Conservation (phyloP, 139 green algal genomes). For the Diplosphaera chodatii region DNA sequence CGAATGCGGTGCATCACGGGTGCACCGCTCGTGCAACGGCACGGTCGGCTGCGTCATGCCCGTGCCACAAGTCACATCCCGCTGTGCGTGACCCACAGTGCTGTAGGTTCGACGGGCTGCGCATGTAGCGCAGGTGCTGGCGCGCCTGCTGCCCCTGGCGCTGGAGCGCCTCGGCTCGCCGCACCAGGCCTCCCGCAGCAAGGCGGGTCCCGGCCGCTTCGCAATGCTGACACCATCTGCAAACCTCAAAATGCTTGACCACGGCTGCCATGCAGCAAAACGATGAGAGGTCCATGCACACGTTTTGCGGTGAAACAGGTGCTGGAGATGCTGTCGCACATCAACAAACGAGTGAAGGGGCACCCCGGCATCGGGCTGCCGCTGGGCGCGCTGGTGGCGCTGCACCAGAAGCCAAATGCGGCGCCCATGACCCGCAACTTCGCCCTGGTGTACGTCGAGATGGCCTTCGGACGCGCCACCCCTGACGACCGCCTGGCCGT, state of each 20-base stretch:
- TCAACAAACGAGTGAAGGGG: constrained; percentile 83
- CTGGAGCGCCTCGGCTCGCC: constrained; percentile 38
- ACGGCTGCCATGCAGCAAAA: too few species aligned
- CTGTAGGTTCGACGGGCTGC: neutral
- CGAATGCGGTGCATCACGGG: too few species aligned
- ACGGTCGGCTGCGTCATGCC: too few species aligned
- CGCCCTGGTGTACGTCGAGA: constrained; percentile 77
- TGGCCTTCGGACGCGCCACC: constrained; percentile 47
- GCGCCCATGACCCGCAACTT: constrained; percentile 65
- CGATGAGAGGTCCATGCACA: too few species aligned
- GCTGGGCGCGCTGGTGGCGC: constrained; percentile 46
- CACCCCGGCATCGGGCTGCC: constrained; percentile 60
- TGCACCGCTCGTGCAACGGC: too few species aligned
- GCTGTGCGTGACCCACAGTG: neutral
- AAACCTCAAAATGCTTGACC: too few species aligned
- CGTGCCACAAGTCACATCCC: too few species aligned
- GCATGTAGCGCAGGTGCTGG: constrained; percentile 43
- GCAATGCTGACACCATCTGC: too few species aligned
- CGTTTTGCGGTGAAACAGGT: too few species aligned
- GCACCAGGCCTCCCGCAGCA: constrained; percentile 31
- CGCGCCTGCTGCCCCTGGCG: constrained; percentile 64
- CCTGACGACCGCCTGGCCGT: constrained; percentile 23
- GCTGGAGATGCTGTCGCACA: constrained; percentile 81
- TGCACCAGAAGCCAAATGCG: constrained; percentile 23
- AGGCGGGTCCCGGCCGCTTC: constrained; percentile 26